phyloP scores from a whole-genome alignment of 805 yeast genomes.

The Metschnikowia sp. region DNA sequence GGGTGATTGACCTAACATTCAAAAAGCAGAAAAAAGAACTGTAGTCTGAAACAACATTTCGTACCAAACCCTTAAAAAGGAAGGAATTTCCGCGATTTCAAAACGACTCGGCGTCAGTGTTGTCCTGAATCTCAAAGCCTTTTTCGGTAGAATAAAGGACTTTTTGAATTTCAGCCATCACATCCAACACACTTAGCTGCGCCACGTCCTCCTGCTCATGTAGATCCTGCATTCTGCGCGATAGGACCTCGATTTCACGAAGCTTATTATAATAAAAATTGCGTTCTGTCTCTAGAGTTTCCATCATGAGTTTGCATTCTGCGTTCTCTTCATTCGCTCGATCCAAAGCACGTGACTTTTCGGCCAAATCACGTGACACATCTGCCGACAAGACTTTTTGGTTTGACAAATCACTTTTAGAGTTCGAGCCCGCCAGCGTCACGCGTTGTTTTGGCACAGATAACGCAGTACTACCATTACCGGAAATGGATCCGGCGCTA shows the following conservation, averaged over 20 bases:
- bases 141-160: constrained; percentile 80
- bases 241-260: constrained; percentile 80
- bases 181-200: constrained; percentile 23
- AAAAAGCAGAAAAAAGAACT: too few species aligned
- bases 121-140: constrained; percentile 58
- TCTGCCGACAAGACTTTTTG: not conserved
- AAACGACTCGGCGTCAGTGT: constrained; percentile 1
- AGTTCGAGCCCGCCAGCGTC: too few species aligned
- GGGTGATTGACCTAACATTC: too few species aligned
- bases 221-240: constrained; percentile 48
- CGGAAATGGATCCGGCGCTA: constrained; percentile 4
- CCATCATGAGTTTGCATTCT: constrained; percentile 58
- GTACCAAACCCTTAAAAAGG: not conserved
- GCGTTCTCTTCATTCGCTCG: constrained; percentile 48
- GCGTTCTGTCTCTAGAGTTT: constrained; percentile 74
- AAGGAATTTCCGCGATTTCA: not conserved
- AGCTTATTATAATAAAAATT: constrained; percentile 87
- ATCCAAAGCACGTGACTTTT: constrained; percentile 38
- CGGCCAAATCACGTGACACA: constrained; percentile 41
- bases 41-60: not conserved
- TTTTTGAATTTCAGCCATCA: constrained; percentile 58
- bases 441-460: constrained; percentile 19
- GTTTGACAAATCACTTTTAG: too few species aligned
- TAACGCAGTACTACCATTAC: not conserved
- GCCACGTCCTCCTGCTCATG: constrained; percentile 14